Evolutionary conservation across 108 stramenopile genomes (phyloP).

Genomic region (Nitzschia sp.): DNA sequence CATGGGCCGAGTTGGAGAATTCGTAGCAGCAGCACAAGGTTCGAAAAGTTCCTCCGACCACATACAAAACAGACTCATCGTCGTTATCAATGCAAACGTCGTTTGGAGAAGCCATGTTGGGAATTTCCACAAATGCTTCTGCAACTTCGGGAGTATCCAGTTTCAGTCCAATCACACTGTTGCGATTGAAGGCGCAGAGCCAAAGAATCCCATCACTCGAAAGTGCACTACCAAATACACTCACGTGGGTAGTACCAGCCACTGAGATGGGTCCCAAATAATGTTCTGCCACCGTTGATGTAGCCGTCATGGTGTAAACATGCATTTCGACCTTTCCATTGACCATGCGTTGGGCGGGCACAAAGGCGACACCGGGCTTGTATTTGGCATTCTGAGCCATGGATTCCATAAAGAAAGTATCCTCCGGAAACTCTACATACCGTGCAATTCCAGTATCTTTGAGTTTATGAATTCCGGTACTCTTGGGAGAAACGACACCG

Average conservation of each 20-base stretch:
- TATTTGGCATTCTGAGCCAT: constrained; percentile 8
- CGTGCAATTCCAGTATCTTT: not conserved
- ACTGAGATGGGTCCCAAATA: not conserved
- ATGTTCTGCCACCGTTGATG: not conserved
- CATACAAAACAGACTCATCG: constrained; percentile 8
- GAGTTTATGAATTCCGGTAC: not conserved
- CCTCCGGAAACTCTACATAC: constrained; percentile 9
- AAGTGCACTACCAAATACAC: constrained; percentile 2
- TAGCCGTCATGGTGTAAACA: not conserved
- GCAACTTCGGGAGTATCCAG: not conserved
- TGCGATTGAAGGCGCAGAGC: constrained; percentile 6
- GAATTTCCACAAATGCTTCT: not conserved
- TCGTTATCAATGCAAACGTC: constrained; percentile 4
- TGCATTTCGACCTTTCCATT: not conserved
- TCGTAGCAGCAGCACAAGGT: constrained; percentile 2
- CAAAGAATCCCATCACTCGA: not conserved
- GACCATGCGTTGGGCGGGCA: not conserved
- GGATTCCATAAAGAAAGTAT: constrained; percentile 16
- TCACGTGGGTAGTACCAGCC: not conserved
- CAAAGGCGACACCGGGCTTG: constrained; percentile 1
- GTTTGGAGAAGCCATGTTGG: constrained; percentile 1
- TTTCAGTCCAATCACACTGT: not conserved
- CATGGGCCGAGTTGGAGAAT: constrained; percentile 12
- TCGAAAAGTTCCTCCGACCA: constrained; percentile 12
- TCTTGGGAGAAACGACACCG: not conserved